These are phyloP conservation scores for Cudoniella acicularis DNA, from an alignment of 495 filamentous ascomycete species.

Conservation along the genomic window DNA sequence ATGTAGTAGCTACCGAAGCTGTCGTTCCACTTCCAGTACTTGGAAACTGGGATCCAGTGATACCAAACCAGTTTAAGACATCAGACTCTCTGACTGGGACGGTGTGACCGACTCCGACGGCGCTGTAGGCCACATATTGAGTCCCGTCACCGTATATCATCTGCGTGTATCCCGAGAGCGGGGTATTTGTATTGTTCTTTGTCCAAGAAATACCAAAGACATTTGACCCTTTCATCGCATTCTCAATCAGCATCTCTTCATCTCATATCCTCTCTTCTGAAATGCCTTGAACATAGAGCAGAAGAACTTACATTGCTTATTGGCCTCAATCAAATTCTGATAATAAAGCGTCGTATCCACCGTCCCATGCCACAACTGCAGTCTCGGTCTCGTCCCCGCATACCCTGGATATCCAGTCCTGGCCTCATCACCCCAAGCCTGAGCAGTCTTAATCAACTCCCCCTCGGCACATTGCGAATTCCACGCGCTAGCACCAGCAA, in stretches of 20 bases:
- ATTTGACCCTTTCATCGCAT: slow-evolving; percentile 38
- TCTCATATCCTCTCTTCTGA: slow-evolving; percentile 23
- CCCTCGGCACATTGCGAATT: slow-evolving; percentile 43
- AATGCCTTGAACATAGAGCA: neutral
- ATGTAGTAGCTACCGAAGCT: neutral
- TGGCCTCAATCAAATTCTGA: slow-evolving; percentile 27
- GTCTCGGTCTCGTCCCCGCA: slow-evolving; percentile 24
- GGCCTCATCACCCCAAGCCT: slow-evolving; percentile 44
- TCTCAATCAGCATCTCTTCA: too few species aligned
- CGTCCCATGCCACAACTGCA: slow-evolving; percentile 35
- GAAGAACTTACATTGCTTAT: neutral
- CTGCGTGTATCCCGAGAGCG: slow-evolving; percentile 46
- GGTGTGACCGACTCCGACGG: slow-evolving; percentile 42
- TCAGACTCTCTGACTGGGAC: slow-evolving; percentile 40
- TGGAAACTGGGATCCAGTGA: neutral
- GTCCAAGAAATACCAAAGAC: slow-evolving; percentile 21
- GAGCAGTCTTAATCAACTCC: slow-evolving; percentile 38
- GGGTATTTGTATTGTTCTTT: slow-evolving; percentile 35
- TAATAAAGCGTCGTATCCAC: slow-evolving; percentile 37
- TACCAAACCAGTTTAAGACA: slow-evolving; percentile 33
- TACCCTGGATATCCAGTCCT: slow-evolving; percentile 43
- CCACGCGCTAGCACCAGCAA: slow-evolving; percentile 43
- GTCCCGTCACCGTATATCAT: slow-evolving; percentile 47
- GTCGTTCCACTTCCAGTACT: neutral
- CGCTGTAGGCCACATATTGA: slow-evolving; percentile 41